A percentile compares a stretch with the other conserved stretches of the same genome.
Conservation (phyloP, 2,329 filamentous ascomycete species). For the Curvularia verruculosa region DNA sequence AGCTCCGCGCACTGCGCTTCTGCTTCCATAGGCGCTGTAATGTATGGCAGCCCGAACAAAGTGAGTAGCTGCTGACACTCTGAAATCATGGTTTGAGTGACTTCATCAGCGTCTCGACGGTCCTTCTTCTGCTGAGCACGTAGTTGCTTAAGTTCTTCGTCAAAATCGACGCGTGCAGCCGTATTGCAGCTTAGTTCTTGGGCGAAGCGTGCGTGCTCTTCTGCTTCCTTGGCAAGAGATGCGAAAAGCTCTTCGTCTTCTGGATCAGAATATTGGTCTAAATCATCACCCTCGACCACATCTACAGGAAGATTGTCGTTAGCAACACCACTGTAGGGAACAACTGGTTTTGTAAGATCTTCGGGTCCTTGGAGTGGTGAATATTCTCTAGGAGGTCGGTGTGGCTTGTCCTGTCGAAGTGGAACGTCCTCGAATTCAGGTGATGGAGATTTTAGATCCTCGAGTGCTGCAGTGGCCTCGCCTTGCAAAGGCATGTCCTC, state of each 20-base stretch:
- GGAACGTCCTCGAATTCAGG: constrained; percentile 60
- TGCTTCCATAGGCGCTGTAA: constrained; percentile 98
- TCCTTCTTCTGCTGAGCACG: constrained; percentile 97
- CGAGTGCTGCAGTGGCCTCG: constrained; percentile 11
- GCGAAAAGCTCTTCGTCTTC: constrained; percentile 90
- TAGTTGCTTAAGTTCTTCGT: constrained; percentile 82
- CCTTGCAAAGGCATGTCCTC: constrained; percentile 54
- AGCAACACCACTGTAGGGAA: constrained; percentile 40
- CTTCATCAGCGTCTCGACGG: constrained; percentile 92
- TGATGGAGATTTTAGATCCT: constrained; percentile 50
- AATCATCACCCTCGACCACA: constrained; percentile 35
- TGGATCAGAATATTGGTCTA: constrained; percentile 70
- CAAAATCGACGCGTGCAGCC: constrained; percentile 74
- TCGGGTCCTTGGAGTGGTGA: constrained; percentile 40
- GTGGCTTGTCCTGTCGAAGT: constrained; percentile 23
- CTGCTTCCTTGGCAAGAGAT: constrained; percentile 85
- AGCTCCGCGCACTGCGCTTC: constrained; percentile 97
- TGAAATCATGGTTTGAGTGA: constrained; percentile 92
- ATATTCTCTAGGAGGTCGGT: constrained; percentile 24
- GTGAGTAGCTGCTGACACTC: constrained; percentile 91
- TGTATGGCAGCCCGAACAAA: constrained; percentile 92
- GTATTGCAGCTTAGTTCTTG: constrained; percentile 82
- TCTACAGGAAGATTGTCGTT: constrained; percentile 38
- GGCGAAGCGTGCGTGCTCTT: constrained; percentile 92
- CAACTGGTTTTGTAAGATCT: constrained; percentile 37